Evolutionary conservation across 768 basidiomycete genomes (phyloP).

Genomic region (Tricholoma sp.): DNA sequence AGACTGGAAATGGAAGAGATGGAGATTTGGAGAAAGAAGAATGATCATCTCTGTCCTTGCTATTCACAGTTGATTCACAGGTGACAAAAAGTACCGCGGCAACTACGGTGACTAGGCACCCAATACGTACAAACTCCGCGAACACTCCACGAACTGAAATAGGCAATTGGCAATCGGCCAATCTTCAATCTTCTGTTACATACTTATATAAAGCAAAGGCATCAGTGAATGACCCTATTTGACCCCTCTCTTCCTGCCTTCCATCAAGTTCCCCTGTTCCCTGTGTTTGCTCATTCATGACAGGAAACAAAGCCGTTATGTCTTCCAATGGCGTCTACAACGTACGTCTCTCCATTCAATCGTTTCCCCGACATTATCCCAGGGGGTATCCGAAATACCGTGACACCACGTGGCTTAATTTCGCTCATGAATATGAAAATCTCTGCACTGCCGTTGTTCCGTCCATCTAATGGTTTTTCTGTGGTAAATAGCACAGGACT

Average conservation of each 20-base stretch:
- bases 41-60: neutral
- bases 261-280: slow-evolving; percentile 1
- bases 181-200: slow-evolving; percentile 9
- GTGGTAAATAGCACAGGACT: slow-evolving; percentile 4
- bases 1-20: neutral
- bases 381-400: neutral
- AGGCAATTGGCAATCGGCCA: slow-evolving; percentile 15
- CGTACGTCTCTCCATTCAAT: neutral
- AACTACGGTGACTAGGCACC: slow-evolving; percentile 6
- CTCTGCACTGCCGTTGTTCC: neutral
- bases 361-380: neutral
- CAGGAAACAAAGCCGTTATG: neutral
- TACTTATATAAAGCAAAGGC: slow-evolving; percentile 10
- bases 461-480: neutral
- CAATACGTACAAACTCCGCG: slow-evolving; percentile 1
- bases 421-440: neutral
- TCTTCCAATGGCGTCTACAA: slow-evolving; percentile 4
- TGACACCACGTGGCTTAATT: slow-evolving; percentile 1
- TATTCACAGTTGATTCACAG: neutral
- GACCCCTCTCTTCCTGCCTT: slow-evolving; percentile 5
- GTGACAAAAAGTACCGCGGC: slow-evolving; percentile 3
- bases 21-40: neutral
- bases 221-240: slow-evolving; percentile 4
- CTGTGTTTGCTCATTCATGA: neutral
- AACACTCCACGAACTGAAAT: slow-evolving; percentile 10